phyloP scores from a whole-genome alignment of 768 basidiomycete species.

The Lactifluus rugatus region DNA sequence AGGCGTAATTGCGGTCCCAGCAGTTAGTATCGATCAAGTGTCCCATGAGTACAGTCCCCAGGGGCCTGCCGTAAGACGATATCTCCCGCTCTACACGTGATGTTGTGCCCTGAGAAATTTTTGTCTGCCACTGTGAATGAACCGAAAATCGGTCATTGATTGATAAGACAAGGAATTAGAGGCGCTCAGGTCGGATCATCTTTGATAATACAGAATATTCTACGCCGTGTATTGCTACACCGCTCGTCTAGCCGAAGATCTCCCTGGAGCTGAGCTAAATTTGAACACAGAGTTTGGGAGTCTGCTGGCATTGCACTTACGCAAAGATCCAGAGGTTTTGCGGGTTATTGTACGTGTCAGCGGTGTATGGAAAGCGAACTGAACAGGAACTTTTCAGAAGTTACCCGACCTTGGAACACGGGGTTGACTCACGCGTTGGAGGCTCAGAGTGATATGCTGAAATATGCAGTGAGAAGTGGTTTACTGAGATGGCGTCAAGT shows the following conservation, averaged over 20 bases:
- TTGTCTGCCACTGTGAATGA: too few relatives aligned
- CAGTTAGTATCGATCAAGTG: neutral
- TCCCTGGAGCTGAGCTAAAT: conserved; percentile 7
- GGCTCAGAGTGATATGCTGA: conserved; percentile 14
- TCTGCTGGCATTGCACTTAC: conserved; percentile 25
- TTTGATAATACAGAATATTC: neutral
- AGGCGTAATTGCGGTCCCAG: conserved; percentile 1
- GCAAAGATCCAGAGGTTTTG: conserved; percentile 50
- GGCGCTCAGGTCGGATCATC: neutral
- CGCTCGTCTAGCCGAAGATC: conserved; percentile 13
- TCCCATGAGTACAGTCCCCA: neutral
- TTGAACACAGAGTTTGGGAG: neutral
- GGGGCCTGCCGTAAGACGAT: neutral
- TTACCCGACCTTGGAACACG: neutral
- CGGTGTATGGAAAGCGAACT: conserved; percentile 55
- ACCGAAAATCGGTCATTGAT: too few relatives aligned
- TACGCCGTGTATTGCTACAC: neutral
- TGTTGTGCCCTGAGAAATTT: neutral
- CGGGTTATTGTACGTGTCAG: conserved; percentile 54
- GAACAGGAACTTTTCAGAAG: conserved; percentile 1
- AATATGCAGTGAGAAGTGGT: neutral
- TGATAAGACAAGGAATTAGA: too few relatives aligned
- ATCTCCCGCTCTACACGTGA: neutral
- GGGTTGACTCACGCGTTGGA: conserved; percentile 12
- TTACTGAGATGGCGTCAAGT: neutral